Base-by-base conservation (phyloP, 2,329 filamentous ascomycete genomes). In the Monilinia fructicola region DNA sequence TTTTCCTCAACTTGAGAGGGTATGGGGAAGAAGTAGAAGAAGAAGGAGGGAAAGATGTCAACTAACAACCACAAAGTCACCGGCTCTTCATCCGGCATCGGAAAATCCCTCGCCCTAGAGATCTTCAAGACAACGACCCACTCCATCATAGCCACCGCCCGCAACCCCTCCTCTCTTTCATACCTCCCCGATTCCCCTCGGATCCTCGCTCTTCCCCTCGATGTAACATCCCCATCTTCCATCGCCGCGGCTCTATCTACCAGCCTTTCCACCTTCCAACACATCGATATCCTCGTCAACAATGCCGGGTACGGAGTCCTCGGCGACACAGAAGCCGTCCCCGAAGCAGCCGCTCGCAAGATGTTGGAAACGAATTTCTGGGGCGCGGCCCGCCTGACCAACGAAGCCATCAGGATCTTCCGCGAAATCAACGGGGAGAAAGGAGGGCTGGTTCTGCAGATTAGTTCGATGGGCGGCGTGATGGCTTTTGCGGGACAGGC, bases 251-350 rank as follows among this genome's bases (percentile, higher is more conserved):
- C 76, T 1, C 70, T 79, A 7, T 66, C 78, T 2, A 75, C 76
- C 12, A 78, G 80, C 26, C 73, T 85, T 16, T 69, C 76, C 23
- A 78, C 78, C 42, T 82, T 83, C 64, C 83, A 83, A 12, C 80
- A 79, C 61, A 79, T 86, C 18, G 81, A 85, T 68, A 82, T 83
- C 5, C 82, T 83, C 23, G 83, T 82, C 10, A 85, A 87, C 60
- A 78, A 85, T 12, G 84, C 85, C 0, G 14, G 74, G 71, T 1
- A 78, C 53, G 80, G 82, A 18, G 75, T 84, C 1, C 72, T 76
- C 9, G 82, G 81, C n/a, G 80, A 83, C 1, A 80, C 85, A 44
- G 85, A 88, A 66, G 67, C 66, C 10, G 72, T 75, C 10, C 68
- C 69, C 9, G 71, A 77, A 9, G 69, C 68, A 3, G 72, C 76